phyloP scores from a whole-genome alignment of 768 basidiomycete species.

The Agaricus subrufescens region DNA sequence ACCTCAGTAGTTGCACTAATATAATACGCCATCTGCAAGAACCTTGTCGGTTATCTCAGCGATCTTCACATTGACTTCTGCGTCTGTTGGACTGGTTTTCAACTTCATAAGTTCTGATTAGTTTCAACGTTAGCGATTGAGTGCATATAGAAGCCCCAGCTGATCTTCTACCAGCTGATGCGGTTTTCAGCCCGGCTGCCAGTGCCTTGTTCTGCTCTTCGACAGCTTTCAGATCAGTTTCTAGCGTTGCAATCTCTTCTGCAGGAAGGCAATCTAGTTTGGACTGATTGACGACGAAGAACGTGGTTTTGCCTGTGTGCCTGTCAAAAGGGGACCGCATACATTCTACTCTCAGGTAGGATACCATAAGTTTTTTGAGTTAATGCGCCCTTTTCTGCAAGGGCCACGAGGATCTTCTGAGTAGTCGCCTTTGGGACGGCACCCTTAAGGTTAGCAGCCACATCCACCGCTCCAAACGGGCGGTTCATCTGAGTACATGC shows the following conservation, averaged over 20 bases:
- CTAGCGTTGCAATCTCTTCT: conserved; percentile 56
- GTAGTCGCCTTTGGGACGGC: conserved; percentile 79
- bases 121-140: conserved; percentile 12
- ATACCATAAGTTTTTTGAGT: conserved; percentile 82
- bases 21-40: conserved; percentile 4
- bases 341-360: conserved; percentile 4
- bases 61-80: conserved; percentile 55
- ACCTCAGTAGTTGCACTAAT: conserved; percentile 10
- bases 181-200: conserved; percentile 44
- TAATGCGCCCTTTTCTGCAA: conserved; percentile 84
- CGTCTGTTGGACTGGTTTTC: conserved; percentile 64
- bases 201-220: conserved; percentile 58
- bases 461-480: conserved; percentile 91
- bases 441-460: conserved; percentile 87
- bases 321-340: conserved; percentile 11
- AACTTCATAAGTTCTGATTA: conserved; percentile 58
- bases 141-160: conserved; percentile 27
- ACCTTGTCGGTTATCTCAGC: conserved; percentile 50
- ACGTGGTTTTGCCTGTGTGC: conserved; percentile 69
- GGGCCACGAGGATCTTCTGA: conserved; percentile 75
- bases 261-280: conserved; percentile 61
- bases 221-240: conserved; percentile 49
- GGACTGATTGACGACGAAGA: conserved; percentile 83
- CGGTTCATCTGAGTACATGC: conserved; percentile 68
- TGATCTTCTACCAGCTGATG: conserved; percentile 32